These are phyloP conservation scores for Knufia fluminis DNA, from an alignment of 2,329 filamentous ascomycete genomes.

Conservation along the genomic window DNA sequence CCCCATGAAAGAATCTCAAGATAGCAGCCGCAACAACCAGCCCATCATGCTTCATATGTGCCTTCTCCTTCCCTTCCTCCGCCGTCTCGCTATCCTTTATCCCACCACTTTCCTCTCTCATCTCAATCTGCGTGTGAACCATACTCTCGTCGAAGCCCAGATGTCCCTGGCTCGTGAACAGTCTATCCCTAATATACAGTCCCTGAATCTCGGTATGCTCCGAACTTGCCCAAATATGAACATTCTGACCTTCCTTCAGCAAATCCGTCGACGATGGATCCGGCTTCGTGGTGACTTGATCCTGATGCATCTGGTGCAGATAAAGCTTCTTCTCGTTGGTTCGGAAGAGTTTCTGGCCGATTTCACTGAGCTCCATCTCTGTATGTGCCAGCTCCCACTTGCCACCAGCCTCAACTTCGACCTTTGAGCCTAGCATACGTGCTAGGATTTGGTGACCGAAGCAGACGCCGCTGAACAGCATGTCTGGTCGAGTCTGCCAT, in stretches of 20 bases:
- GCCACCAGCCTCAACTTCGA: constrained; percentile 29
- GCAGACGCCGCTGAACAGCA: constrained; percentile 42
- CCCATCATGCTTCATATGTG: constrained; percentile 34
- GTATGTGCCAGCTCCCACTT: constrained; percentile 42
- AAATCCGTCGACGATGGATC: constrained; percentile 28
- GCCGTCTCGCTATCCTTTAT: constrained; percentile 32
- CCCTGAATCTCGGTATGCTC: constrained; percentile 38
- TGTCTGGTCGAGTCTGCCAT: constrained; percentile 43
- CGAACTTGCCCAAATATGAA: constrained; percentile 43
- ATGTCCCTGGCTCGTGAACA: constrained; percentile 42
- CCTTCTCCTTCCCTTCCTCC: constrained; percentile 30
- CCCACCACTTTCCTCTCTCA: constrained; percentile 35
- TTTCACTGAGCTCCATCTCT: constrained; percentile 30
- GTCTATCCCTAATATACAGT: constrained; percentile 35
- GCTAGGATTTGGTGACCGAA: constrained; percentile 42
- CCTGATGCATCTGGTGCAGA: constrained; percentile 42
- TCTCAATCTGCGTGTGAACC: constrained; percentile 37
- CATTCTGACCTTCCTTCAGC: constrained; percentile 32
- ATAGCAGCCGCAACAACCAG: constrained; percentile 31
- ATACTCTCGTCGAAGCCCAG: constrained; percentile 40
- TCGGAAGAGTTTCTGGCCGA: constrained; percentile 36
- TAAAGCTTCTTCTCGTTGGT: constrained; percentile 28
- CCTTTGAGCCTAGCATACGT: constrained; percentile 33
- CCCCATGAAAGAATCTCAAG: constrained; percentile 41
- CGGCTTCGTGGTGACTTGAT: constrained; percentile 29